Base-by-base conservation (phyloP, 2,329 filamentous ascomycete species). In the Alternaria sp. region DNA sequence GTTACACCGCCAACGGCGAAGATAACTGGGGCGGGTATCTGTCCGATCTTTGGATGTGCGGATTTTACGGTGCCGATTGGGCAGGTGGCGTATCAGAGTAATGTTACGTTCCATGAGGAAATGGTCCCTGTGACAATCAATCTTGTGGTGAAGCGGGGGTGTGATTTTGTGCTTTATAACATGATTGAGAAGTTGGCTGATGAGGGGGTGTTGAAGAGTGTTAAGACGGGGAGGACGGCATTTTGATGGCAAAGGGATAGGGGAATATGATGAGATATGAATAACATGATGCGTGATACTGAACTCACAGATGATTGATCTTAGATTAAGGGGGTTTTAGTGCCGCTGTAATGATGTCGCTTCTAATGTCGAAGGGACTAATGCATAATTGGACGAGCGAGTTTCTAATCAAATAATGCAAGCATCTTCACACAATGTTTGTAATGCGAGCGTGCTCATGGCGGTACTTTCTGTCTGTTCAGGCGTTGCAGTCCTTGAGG, bases 1-100 rank as follows among this genome's bases (percentile, higher is more conserved):
- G 68, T 74, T 7, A 69, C 69, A 11, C 75, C 77, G 0, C 58
- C 64, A 5, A 66, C 67, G 2, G 75, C 77, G 0, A 69, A 70
- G n/a, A 70, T 78, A 22, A 74, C 65, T 5, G 75, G 72, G 3
- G 76, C 74, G 6, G 78, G 66, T 48, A 73, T 80, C 14, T 79
- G 77, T 52, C 76, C 78, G 10, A 74, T 77, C 40, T 74, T 76
- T 63, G 79, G 78, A 10, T 78, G 78, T 48, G 79, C 79, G 2
- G 78, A 82, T 57, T 79, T 79, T 52, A 81, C 77, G 1, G 69
- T 83, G 16, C 81, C 81, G 12, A 79, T 83, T 51, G 81, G 81
- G 1, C 79, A 83, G 65, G 77, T 82, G 5, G 59, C 72, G 11
- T 82, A 81, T 59, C 59, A 55, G 20, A 80, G 78, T 59, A 77